Base-by-base conservation (phyloP, 495 filamentous ascomycete species). In the Pyronema domesticum region DNA sequence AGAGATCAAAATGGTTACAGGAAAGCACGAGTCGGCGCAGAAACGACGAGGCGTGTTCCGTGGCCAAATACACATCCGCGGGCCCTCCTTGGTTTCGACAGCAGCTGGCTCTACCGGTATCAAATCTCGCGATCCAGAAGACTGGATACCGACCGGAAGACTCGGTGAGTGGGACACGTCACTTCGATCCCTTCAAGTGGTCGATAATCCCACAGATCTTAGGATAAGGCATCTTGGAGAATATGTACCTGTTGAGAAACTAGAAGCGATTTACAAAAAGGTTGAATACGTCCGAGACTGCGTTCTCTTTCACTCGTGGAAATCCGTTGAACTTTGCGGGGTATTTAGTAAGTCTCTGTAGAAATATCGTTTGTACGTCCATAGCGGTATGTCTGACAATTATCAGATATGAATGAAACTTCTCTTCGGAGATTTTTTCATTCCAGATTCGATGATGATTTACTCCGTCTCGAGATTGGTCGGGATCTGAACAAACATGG, bases 41-140 rank as follows among this genome's bases (percentile, higher is more conserved):
- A 50, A 11, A 17, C 8, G 19, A 10, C 8, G 47, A 36, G 23
- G 17, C 3, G 36, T 50, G 9, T 50, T 35, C 47, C 39, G 52
- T 5, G 60, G 60, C 1, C 58, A 57, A 40, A 60, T 62, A 6
- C 50, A 46, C n/a, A 53, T 62, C 42, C 60, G 60, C 35, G 60
- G 60, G 23, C 58, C 60, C 5, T 62, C 60, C 9, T 53, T 61
- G 55, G 51, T 1, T 60, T 51, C 44, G 30, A 45, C 34, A 23
- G 45, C 47, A 35, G 17, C 47, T 3, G 23, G 23, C 11, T 36
- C 30, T n/a, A 30, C 23, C 5, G 23, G 23, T 30, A 30, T 43
- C 39, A 43, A 43, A 43, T 45, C 30, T 61, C 55, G 35, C 46
- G 35, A 47, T 17, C 13, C 19, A 17, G 60, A 57, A 9, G 60